Evolutionary conservation across 768 basidiomycete genomes (phyloP), one percentile per base, ranked within the genome.

Genomic region (Russula sp.): DNA sequence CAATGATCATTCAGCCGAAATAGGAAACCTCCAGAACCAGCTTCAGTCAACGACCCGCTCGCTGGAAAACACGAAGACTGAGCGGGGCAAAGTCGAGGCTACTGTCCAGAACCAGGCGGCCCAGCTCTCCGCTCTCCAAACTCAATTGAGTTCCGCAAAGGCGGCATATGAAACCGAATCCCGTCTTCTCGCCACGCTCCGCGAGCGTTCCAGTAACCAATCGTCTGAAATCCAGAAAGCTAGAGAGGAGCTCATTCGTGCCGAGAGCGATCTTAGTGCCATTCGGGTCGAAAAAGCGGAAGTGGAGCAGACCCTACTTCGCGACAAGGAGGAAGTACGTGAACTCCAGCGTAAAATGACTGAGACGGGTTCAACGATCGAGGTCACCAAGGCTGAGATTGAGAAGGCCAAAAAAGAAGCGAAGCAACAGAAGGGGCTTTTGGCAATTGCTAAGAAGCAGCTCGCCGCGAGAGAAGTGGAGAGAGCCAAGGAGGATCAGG

Each of bases 381-480:
- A 88, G 49, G 70, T 75, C 11, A 71, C 87, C 55, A 94, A 89
- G 72, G 76, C 74, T 11, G 86, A 90, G 63, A 76, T 93, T 22
- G 97, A 98, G 73, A 94, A 90, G 75, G 72, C 82, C 43, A 94
- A 86, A 77, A 98, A 91, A 75, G 95, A 98, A 55, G 93, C 90
- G 2, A 88, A 96, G 72, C 93, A 97, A 70, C 95, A 98, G 76
- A 98, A 93, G 72, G 97, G 97, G 10, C 79, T 96, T 65, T 79
- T 96, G 25, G 94, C 94, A 5, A 96, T 98, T 71, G 90, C 92
- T 6, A 88, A 87, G 77, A 98, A 99, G 73, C 97, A 98, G 75
- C 77, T 98, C 32, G 82, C 81, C 29, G 83, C 88, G 5, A 88
- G 91, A 64, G 96, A 98, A 72, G 77, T 80, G 0, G 90, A 91